Evolutionary conservation across 371 early-diverging fungal genomes (phyloP), one percentile per base, ranked within the genome.

Genomic region (Mucor mucedo): DNA sequence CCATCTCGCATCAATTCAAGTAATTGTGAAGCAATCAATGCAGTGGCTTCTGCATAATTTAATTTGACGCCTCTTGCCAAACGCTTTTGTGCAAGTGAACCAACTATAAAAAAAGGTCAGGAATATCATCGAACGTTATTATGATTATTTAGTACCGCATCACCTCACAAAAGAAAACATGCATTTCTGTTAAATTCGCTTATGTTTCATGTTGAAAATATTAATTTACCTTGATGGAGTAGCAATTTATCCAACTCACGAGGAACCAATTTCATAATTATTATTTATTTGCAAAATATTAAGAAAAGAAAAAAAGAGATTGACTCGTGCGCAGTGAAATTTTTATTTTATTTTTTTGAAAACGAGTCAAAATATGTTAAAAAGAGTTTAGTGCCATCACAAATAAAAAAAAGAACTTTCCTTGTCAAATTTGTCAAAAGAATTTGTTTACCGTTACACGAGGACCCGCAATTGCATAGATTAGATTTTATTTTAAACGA

Each of bases 1-100:
- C 96, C 96, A 72, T 95, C 95, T 42, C 97, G 85, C 79, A 93
- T 90, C 35, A 93, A 83, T 74, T 97, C 95, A 49, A 94, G 75
- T 6, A 95, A 79, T 62, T 91, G 92, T 6, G 92, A 87, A 9
- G 92, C 91, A 50, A 97, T 89, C 49, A 97, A 75, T 3, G 95
- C 95, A 14, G 87, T 87, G 1, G 94, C 87, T 73, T 97, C 97
- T 5, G 90, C 73, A 38, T 89, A 84, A 71, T 97, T 97, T 21
- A 97, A 84, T 28, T 89, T 83, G 14, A 95, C 72, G 7, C 95
- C 95, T 16, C 95, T 87, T 10, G 94, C 92, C 30, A 96, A 85
- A 4, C 96, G 86, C 60, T 89, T 89, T 72, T 97, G 97, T 9
- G 97, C 96, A 55, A 97, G 82, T 64, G 57, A 79, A 27, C 95